Percentiles rank a stretch among this genome's conserved stretches.
phyloP scores from a whole-genome alignment of 305 asterid species.

The Fraxinus velutina region DNA sequence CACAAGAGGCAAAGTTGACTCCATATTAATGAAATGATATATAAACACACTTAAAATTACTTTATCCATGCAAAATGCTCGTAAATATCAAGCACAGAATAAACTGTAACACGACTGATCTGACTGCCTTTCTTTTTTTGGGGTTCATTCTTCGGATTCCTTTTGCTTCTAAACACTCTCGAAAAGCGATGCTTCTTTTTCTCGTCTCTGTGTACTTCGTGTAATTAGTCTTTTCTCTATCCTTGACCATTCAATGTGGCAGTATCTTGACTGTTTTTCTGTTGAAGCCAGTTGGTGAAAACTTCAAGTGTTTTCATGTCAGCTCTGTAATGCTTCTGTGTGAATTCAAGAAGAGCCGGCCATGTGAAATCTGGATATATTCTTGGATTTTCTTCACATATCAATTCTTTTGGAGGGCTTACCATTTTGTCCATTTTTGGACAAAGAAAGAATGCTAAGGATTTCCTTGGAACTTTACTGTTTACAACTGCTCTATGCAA shows the following conservation, averaged over 20 bases:
- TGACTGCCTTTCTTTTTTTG: background rate
- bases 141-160: background rate
- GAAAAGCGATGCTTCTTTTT: background rate
- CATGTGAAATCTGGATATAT: slow-evolving; percentile 70
- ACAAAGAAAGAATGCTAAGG: slow-evolving; percentile 71
- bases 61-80: background rate
- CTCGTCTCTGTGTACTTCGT: too few species aligned
- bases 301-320: slow-evolving; percentile 70
- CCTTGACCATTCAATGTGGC: background rate
- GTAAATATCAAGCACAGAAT: background rate
- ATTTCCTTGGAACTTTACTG: slow-evolving; percentile 48
- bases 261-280: background rate
- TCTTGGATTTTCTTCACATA: slow-evolving; percentile 38
- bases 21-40: background rate
- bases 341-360: slow-evolving; percentile 60
- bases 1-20: background rate
- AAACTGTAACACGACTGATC: background rate
- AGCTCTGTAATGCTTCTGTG: slow-evolving; percentile 71
- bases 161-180: background rate
- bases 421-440: slow-evolving; percentile 57
- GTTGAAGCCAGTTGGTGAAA: slow-evolving; percentile 51
- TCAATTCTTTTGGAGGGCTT: slow-evolving; percentile 51
- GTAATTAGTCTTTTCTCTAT: background rate
- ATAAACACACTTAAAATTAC: background rate
- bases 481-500: slow-evolving; percentile 77